Evolutionary conservation across 495 filamentous ascomycete genomes (phyloP), one percentile per base, ranked within the genome.

Genomic region (Trichoderma erinaceum): DNA sequence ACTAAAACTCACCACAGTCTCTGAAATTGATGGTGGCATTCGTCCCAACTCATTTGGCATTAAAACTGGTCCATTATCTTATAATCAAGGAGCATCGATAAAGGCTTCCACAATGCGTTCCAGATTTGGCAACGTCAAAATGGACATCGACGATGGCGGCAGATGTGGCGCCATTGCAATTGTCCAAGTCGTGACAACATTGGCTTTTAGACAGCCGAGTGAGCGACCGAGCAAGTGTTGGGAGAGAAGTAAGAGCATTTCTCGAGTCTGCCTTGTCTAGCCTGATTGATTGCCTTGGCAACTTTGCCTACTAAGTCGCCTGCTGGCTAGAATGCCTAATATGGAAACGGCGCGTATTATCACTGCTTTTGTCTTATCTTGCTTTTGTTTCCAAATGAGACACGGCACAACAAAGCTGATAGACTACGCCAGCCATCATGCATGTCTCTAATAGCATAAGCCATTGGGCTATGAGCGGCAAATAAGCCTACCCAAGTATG

Each of bases 391-490:
- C 15, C 48, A 10, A 21, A 10, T 21, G 18, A 21, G 4, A 23
- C 18, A 23, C 21, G 18, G 27, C 15, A 32, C 25, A 29, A 29
- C 23, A 16, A 61, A 16, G 23, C 10, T 18, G 18, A 6, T 3
- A 61, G 25, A 32, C 23, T 32, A 25, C 25, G 56, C 25, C 25
- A 61, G 56, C 56, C 25, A 61, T 61, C 56, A 61, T 61, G 56
- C 56, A 61, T 61, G 56, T 61, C 56, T 61, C 56, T 61, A 25
- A 61, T 61, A 18, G 25, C 56, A 61, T 61, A 61, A 61, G 56
- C 56, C 23, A 27, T 32, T 61, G 12, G 23, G 25, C 56, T 56
- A n/a, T 21, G 25, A 27, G 52, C 3, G 3, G 27, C 23, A 29
- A 18, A 21, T 12, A 58, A 10, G 8, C 7, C 52, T 58, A 21